Percentiles rank a stretch among this genome's conserved stretches.
Evolutionary conservation across 179 eudicot species (phyloP).

Genomic region (Corrigiola litoralis): DNA sequence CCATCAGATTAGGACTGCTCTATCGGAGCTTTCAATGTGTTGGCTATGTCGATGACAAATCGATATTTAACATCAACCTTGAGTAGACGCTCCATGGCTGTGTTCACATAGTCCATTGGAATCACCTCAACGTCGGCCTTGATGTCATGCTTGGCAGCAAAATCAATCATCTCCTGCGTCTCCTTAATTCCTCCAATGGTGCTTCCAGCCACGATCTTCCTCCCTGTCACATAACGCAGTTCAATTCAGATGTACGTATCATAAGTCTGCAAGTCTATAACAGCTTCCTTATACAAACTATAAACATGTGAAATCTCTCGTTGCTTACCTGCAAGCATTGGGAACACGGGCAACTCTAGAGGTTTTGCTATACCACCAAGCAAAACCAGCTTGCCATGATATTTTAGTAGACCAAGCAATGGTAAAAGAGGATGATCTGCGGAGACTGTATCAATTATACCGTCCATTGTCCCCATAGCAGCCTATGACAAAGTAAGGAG

Average conservation of each 20-base stretch:
- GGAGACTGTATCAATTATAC: slow-evolving; percentile 27
- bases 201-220: slow-evolving; percentile 26
- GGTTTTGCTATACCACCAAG: slow-evolving; percentile 30
- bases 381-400: slow-evolving; percentile 28
- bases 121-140: slow-evolving; percentile 26
- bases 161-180: slow-evolving; percentile 32
- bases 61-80: slow-evolving; percentile 30
- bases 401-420: slow-evolving; percentile 21
- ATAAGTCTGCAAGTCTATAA: too few species aligned
- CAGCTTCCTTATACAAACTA: too few species aligned
- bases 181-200: slow-evolving; percentile 26
- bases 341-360: slow-evolving; percentile 21
- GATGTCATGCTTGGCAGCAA: slow-evolving; percentile 23
- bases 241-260: too few species aligned
- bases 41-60: slow-evolving; percentile 31
- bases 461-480: slow-evolving; percentile 26
- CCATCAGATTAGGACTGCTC: too few species aligned
- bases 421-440: slow-evolving; percentile 27
- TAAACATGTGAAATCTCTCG: too few species aligned
- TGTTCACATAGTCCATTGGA: slow-evolving; percentile 27
- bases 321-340: slow-evolving; percentile 23
- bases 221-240: slow-evolving; percentile 13
- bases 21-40: slow-evolving; percentile 17
- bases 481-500: background rate
- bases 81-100: slow-evolving; percentile 27